These are phyloP conservation scores for Piper betle DNA, from an alignment of 164 flowering plant species.

Conservation along the genomic window DNA sequence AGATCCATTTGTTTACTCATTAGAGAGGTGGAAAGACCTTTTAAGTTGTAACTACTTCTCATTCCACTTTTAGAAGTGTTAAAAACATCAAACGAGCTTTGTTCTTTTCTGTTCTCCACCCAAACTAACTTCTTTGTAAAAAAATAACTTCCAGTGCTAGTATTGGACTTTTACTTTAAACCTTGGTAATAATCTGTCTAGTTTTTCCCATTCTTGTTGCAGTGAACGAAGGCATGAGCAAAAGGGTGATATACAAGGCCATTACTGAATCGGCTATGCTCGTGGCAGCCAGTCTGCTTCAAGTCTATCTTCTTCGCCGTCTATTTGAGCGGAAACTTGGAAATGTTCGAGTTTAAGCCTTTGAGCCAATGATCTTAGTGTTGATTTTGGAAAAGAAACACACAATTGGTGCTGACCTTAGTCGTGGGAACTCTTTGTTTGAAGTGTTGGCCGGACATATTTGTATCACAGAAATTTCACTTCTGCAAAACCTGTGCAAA, in stretches of 20 bases:
- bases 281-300: constrained; percentile 68
- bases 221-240: constrained; percentile 90
- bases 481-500: no score
- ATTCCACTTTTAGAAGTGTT: no score
- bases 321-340: constrained; percentile 81
- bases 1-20: not conserved
- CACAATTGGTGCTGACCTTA: not conserved
- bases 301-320: constrained; percentile 79
- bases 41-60: not conserved
- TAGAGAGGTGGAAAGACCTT: not conserved
- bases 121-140: no score
- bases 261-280: constrained; percentile 71
- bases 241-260: constrained; percentile 77
- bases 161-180: no score
- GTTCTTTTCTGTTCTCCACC: no score
- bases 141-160: no score
- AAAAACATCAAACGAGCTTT: no score
- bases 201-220: constrained; percentile 14
- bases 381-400: no score
- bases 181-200: not conserved
- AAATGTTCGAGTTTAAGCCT: constrained; percentile 45
- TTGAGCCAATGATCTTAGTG: not conserved
- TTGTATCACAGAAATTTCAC: no score
- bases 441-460: no score
- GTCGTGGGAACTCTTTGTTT: no score